phyloP scores from a whole-genome alignment of 768 basidiomycete genomes.

The Cystobasidium tubakii region DNA sequence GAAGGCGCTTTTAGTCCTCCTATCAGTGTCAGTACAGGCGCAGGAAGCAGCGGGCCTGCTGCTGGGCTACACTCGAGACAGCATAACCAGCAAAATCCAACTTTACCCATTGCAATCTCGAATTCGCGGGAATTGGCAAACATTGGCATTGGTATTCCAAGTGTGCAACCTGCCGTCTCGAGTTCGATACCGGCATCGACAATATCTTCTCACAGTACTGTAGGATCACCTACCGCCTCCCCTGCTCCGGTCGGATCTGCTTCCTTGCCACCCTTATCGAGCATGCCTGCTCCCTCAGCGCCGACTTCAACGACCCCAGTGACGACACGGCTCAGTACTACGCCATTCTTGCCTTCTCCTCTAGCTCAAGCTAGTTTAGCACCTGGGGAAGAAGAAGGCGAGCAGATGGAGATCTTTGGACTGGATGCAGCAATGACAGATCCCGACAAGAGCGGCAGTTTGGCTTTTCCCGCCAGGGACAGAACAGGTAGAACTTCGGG shows the following conservation, averaged over 20 bases:
- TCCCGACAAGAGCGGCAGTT: background rate
- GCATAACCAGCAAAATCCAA: background rate
- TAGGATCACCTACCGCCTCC: background rate
- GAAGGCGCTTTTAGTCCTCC: background rate
- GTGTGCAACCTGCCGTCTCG: background rate
- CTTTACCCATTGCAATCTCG: background rate
- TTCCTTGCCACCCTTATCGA: background rate
- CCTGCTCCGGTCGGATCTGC: background rate
- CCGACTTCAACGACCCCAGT: background rate
- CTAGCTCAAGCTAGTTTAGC: slow-evolving; percentile 32
- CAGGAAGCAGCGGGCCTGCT: background rate
- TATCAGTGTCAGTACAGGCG: background rate
- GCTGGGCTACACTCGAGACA: background rate
- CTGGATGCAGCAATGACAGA: slow-evolving; percentile 1
- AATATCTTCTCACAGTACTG: background rate
- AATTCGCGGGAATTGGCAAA: background rate
- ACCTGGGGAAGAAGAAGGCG: slow-evolving; percentile 24
- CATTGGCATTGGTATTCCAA: background rate
- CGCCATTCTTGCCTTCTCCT: slow-evolving; percentile 29
- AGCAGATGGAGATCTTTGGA: slow-evolving; percentile 13
- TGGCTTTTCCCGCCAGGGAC: background rate
- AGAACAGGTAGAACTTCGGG: background rate
- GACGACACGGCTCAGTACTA: background rate
- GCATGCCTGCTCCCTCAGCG: background rate
- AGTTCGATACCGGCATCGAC: background rate